phyloP scores from a whole-genome alignment of 225 moss, liverwort and hornwort species.

The Antitrichia curtipendula region DNA sequence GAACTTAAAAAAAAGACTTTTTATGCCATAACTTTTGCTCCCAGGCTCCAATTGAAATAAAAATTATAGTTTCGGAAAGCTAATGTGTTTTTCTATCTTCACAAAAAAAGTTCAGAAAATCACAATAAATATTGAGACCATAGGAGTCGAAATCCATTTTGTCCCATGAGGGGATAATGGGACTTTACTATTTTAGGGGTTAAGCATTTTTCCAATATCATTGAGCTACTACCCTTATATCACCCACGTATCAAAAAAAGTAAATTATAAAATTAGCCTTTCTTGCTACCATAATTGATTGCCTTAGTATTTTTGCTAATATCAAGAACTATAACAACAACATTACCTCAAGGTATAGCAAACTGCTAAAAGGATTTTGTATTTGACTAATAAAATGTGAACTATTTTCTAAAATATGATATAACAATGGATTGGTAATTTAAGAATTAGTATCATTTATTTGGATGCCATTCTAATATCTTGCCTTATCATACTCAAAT shows the following conservation, averaged over 20 bases:
- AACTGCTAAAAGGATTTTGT: background rate
- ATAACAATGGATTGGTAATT: background rate
- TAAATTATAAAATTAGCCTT: background rate
- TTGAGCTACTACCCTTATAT: accelerated
- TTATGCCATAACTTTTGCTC: no score
- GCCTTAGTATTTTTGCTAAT: background rate
- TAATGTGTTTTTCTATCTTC: no score
- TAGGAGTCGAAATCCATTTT: no score
- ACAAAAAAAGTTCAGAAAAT: no score
- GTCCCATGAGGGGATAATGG: no score
- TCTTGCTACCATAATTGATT: background rate
- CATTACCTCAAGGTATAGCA: background rate
- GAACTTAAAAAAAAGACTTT: no score
- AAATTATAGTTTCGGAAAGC: no score
- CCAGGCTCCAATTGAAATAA: no score
- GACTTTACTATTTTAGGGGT: no score
- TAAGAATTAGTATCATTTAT: background rate
- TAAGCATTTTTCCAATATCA: background rate
- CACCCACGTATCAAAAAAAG: background rate
- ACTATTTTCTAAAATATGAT: background rate
- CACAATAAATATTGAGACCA: no score
- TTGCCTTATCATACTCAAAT: background rate
- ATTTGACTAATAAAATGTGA: background rate
- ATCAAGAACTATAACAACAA: background rate
- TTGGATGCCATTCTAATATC: background rate